Conservation (phyloP, 2,329 filamentous ascomycete genomes). For the Cercospora nicotianae region DNA sequence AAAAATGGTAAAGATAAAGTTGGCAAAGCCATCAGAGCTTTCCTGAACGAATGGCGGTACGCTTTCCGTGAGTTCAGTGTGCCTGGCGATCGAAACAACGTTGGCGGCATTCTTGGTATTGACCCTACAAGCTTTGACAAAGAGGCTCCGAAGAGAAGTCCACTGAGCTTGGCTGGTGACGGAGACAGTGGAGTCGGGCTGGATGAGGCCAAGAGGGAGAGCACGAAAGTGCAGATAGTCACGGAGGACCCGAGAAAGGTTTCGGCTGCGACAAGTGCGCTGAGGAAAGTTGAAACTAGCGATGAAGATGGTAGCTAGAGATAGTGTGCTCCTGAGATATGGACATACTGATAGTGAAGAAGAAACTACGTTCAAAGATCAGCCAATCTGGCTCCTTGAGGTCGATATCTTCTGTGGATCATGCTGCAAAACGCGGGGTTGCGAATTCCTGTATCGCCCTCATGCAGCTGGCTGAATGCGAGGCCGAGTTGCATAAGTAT, state of each 20-base stretch:
- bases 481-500: too few species aligned
- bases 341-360: not conserved
- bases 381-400: not conserved
- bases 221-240: constrained; percentile 41
- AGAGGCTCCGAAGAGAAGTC: constrained; percentile 35
- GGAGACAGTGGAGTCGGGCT: constrained; percentile 42
- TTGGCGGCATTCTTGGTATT: constrained; percentile 65
- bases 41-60: constrained; percentile 94
- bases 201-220: constrained; percentile 35
- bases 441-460: too few species aligned
- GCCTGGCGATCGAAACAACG: constrained; percentile 86
- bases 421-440: too few species aligned
- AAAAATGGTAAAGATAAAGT: constrained; percentile 99
- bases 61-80: constrained; percentile 95
- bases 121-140: constrained; percentile 61
- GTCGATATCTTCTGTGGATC: too few species aligned
- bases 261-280: constrained; percentile 13
- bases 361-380: not conserved
- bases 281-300: constrained; percentile 20
- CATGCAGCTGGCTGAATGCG: too few species aligned
- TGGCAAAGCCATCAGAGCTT: constrained; percentile 85
- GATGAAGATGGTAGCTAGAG: constrained; percentile 23
- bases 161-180: constrained; percentile 42
- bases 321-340: not conserved
- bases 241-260: constrained; percentile 39